These are phyloP conservation scores for Xylaria nigripes DNA, from an alignment of 495 filamentous ascomycete genomes.

Conservation along the genomic window DNA sequence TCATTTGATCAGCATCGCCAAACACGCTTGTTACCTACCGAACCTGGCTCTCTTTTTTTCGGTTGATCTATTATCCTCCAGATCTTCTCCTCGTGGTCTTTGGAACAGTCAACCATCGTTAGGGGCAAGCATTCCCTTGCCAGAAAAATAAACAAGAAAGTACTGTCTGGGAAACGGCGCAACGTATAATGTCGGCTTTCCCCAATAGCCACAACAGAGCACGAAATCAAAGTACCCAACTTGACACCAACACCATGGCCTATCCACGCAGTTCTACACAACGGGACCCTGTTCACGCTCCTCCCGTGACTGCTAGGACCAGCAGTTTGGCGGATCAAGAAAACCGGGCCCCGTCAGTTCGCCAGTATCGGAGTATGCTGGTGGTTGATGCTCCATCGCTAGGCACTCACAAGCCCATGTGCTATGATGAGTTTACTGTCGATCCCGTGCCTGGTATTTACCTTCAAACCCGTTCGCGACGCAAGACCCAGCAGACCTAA, in stretches of 20 bases:
- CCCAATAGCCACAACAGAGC: constrained; percentile 33
- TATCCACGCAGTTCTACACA: constrained; percentile 20
- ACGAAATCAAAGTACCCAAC: constrained; percentile 39
- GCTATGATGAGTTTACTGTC: constrained; percentile 40
- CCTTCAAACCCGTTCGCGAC: constrained; percentile 23
- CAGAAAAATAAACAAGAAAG: constrained; percentile 8
- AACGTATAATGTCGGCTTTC: constrained; percentile 32
- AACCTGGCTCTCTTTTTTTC: constrained; percentile 15
- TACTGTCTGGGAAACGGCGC: constrained; percentile 6
- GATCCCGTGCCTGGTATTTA: constrained; percentile 31
- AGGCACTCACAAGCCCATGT: constrained; percentile 35
- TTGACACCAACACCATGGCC: constrained; percentile 29
- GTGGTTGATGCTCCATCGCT: constrained; percentile 41
- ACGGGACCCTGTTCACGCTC: constrained; percentile 14
- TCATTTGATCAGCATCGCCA: constrained; percentile 16
- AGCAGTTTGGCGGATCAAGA: constrained; percentile 33
- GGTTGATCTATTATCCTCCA: constrained; percentile 35
- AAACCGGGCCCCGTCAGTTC: constrained; percentile 25
- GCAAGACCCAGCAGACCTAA: constrained; percentile 13
- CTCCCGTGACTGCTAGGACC: constrained; percentile 21
- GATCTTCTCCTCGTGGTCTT: constrained; percentile 28
- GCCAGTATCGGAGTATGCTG: constrained; percentile 42
- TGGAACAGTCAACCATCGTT: constrained; percentile 30
- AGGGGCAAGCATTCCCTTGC: constrained; percentile 17
- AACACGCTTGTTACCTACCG: constrained; percentile 9